phyloP scores from a whole-genome alignment of 164 flowering plant species.

The Aristolochia californica region DNA sequence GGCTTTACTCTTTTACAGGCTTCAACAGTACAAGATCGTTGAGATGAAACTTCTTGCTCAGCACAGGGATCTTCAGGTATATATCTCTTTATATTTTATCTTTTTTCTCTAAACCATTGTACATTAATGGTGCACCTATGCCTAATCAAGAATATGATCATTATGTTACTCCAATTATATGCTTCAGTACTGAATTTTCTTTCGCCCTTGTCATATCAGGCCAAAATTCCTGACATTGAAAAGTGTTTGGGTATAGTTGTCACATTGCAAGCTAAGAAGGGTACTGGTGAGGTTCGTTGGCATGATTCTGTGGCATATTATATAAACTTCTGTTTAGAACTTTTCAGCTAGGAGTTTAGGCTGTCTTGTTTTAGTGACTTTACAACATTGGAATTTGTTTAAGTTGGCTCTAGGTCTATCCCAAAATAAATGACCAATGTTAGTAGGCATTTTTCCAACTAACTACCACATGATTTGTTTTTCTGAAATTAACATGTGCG shows the following conservation, averaged over 20 bases:
- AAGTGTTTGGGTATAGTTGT: slow-evolving; percentile 85
- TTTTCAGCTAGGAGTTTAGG: no score
- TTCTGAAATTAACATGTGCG: no score
- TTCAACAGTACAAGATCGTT: slow-evolving; percentile 80
- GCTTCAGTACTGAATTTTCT: neutral
- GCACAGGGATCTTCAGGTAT: slow-evolving; percentile 85
- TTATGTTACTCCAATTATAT: neutral
- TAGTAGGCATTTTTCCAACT: no score
- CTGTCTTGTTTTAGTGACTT: no score
- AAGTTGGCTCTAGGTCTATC: no score
- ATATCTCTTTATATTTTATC: neutral
- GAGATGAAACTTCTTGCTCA: slow-evolving; percentile 94
- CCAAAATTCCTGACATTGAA: slow-evolving; percentile 93
- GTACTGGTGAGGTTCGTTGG: slow-evolving; percentile 79
- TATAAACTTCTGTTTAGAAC: neutral
- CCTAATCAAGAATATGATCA: neutral
- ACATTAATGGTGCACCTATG: neutral
- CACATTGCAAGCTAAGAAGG: slow-evolving; percentile 82
- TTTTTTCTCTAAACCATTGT: neutral
- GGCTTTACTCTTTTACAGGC: slow-evolving; percentile 29
- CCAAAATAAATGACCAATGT: no score
- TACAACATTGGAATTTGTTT: no score
- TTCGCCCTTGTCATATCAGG: slow-evolving; percentile 36
- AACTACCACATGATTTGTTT: no score
- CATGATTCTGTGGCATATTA: no score